Conservation (phyloP, 371 early-diverging fungal species). For the Mucor mucedo region DNA sequence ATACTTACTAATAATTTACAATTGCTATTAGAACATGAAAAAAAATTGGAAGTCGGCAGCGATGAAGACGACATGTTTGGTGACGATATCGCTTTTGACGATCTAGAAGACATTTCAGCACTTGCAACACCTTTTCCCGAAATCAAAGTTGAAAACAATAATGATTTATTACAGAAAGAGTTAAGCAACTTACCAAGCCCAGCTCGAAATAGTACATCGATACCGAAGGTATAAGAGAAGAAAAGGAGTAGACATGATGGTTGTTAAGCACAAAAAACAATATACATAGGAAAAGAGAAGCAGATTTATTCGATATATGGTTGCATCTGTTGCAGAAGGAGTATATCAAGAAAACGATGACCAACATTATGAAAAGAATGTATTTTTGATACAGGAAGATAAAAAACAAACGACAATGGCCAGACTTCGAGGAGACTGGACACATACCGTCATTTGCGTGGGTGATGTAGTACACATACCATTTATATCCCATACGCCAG, state of each 20-base stretch:
- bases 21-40: too few relatives aligned
- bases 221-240: background rate
- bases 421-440: slow-evolving; percentile 54
- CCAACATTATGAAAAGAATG: slow-evolving; percentile 21
- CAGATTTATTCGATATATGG: slow-evolving; percentile 16
- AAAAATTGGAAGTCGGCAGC: background rate
- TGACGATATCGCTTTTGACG: slow-evolving; percentile 43
- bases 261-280: background rate
- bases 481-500: slow-evolving; percentile 4
- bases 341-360: slow-evolving; percentile 1
- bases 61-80: slow-evolving; percentile 51
- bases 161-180: slow-evolving; percentile 19
- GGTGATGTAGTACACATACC: slow-evolving; percentile 66
- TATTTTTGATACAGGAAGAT: slow-evolving; percentile 30
- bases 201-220: background rate
- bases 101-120: slow-evolving; percentile 24
- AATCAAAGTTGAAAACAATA: slow-evolving; percentile 16
- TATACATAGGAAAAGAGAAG: slow-evolving; percentile 5
- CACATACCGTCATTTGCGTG: slow-evolving; percentile 35
- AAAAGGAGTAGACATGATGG: background rate
- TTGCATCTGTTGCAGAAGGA: slow-evolving; percentile 7
- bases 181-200: slow-evolving; percentile 1
- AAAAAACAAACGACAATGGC: slow-evolving; percentile 16
- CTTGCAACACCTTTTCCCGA: background rate
- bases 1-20: too few relatives aligned